Base-by-base conservation (phyloP, 768 basidiomycete genomes). In the Rhizopogon vinicolor region DNA sequence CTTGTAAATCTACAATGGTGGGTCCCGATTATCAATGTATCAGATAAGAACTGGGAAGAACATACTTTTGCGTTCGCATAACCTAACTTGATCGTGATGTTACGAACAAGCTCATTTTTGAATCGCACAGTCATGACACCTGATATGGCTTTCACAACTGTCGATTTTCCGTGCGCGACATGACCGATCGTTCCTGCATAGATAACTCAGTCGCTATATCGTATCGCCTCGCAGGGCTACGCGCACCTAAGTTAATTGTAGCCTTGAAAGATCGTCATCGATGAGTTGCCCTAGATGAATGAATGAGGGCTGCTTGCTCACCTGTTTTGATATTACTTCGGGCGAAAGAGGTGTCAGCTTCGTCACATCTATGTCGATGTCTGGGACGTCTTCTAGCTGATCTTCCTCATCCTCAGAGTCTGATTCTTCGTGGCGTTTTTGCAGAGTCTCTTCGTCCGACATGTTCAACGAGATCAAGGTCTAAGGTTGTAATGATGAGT, bases 21-120 rank as follows among this genome's bases (percentile, higher is more conserved):
- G 51, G 19, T 16, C 3, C 18, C 9, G 7, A 25, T n/a, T 37
- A 33, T 39, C 46, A 14, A 58, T 14, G 35, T 16, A 50, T 49
- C n/a, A 43, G 39, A 51, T 55, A 54, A 61, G 44, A 53, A 40
- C 39, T 40, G 16, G 37, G 55, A n/a, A 8, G 18, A 19, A 73
- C 85, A 62, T 61, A 95, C 94, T 76, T 98, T 99, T 42, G 97
- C 97, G 64, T 99, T 99, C 44, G 97, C 97, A 69, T 98, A 99
- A 57, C 97, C 97, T 45, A 99, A 83, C 77, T 99, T 98, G 77
- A 99, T 99, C 19, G 96, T 99, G 65, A 98, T 99, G 74, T 99
- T 99, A 59, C 96, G 80, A 57, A 98, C 97, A 54, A 98, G 84
- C 74, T 99, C 97, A 73, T 98, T 98, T 80, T 99, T 99, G 75